phyloP scores from a whole-genome alignment of 2,329 filamentous ascomycete species.

The Fusarium vanettenii region DNA sequence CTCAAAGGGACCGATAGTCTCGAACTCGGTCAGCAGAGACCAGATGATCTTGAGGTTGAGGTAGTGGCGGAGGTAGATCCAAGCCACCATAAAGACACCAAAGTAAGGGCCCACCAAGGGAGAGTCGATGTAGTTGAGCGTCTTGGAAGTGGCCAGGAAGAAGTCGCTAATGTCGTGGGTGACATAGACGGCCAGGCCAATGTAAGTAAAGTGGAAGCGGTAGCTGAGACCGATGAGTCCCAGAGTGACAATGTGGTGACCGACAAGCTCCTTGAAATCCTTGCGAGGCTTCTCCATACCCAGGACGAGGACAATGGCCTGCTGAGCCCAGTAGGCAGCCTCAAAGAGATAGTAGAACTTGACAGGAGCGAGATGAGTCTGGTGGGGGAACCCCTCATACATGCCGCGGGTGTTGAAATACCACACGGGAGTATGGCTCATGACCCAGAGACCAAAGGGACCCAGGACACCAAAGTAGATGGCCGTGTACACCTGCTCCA shows the following conservation, averaged over 20 bases:
- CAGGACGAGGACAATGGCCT: slow-evolving; percentile 87
- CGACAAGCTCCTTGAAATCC: slow-evolving; percentile 93
- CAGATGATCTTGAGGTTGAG: slow-evolving; percentile 82
- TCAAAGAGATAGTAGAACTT: slow-evolving; percentile 98
- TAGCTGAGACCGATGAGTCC: slow-evolving; percentile 88
- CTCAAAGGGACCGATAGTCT: slow-evolving; percentile 78
- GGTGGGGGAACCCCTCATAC: slow-evolving; percentile 90
- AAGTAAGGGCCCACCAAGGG: slow-evolving; percentile 86
- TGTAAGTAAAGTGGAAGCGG: slow-evolving; percentile 96
- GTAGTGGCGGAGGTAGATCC: slow-evolving; percentile 92
- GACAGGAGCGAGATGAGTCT: slow-evolving; percentile 81
- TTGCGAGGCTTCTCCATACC: slow-evolving; percentile 94
- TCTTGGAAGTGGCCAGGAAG: slow-evolving; percentile 93
- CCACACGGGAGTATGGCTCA: slow-evolving; percentile 92
- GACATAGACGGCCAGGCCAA: slow-evolving; percentile 92
- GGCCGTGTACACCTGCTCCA: slow-evolving; percentile 96
- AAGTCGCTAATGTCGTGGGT: slow-evolving; percentile 96
- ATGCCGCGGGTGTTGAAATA: slow-evolving; percentile 93
- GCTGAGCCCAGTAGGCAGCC: slow-evolving; percentile 95
- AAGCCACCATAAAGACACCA: slow-evolving; percentile 81
- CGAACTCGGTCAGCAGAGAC: slow-evolving; percentile 80
- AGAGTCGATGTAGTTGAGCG: slow-evolving; percentile 89
- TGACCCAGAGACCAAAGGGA: slow-evolving; percentile 88
- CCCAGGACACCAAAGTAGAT: slow-evolving; percentile 88
- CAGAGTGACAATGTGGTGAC: slow-evolving; percentile 91